These are phyloP conservation scores for Polytrichum formosum DNA, from an alignment of 225 moss, liverwort and hornwort genomes.

Conservation along the genomic window DNA sequence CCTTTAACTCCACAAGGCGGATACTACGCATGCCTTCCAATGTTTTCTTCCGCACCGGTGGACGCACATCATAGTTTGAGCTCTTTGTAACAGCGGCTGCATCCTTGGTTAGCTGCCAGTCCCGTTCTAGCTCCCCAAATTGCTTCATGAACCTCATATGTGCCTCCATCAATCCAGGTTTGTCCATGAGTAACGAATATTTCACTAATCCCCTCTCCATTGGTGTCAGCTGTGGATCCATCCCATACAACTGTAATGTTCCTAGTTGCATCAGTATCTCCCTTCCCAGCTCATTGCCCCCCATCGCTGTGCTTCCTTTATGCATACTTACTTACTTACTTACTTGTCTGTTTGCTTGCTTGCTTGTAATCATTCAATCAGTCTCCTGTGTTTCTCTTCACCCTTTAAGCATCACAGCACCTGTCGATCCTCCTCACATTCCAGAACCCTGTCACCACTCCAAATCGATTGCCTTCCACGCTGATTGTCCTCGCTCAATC, in stretches of 20 bases:
- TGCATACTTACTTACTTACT: conserved; percentile 3
- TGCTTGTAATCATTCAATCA: no score
- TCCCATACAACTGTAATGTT: conserved; percentile 47
- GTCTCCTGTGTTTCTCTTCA: no score
- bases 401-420: no score
- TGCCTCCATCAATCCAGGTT: conserved; percentile 39
- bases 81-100: conserved; percentile 17
- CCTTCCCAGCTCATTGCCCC: conserved; percentile 42
- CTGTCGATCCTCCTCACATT: no score
- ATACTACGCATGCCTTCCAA: conserved; percentile 46
- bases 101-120: conserved; percentile 61
- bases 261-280: conserved; percentile 60
- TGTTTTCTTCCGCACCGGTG: conserved; percentile 22
- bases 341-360: no score
- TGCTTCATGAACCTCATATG: conserved; percentile 53
- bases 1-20: conserved; percentile 48
- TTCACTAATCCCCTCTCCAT: conserved; percentile 50
- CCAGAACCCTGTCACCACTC: no score
- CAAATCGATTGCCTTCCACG: no score
- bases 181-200: conserved; percentile 47
- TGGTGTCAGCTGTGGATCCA: conserved; percentile 53
- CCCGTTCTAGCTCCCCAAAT: conserved; percentile 54
- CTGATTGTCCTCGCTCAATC: no score
- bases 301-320: conserved; percentile 34
- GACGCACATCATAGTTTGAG: conserved; percentile 15